Percentiles rank a stretch among this genome's conserved stretches.
phyloP scores from a whole-genome alignment of 116 monocot genomes.

The Cymodocea nodosa region DNA sequence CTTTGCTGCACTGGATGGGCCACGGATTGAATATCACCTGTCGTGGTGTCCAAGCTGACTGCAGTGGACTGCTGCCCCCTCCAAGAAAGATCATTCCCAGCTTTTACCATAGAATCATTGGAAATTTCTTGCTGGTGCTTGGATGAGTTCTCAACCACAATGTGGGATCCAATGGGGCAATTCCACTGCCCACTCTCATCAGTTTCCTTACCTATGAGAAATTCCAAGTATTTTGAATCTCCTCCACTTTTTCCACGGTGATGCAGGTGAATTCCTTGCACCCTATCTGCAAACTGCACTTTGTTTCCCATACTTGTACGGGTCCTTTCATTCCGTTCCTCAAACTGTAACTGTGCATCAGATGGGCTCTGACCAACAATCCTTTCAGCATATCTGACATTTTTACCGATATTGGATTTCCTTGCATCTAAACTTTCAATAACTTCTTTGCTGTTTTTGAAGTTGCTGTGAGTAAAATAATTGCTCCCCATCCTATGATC shows the following conservation, averaged over 20 bases:
- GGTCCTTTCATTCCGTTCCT: constrained; percentile 2
- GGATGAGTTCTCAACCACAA: too few species aligned
- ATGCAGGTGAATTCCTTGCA: constrained; percentile 6
- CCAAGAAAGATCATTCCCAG: too few species aligned
- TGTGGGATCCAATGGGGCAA: too few species aligned
- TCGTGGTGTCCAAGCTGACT: too few species aligned
- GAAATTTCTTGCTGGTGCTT: too few species aligned
- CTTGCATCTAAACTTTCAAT: constrained; percentile 16
- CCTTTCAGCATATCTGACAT: constrained; percentile 13
- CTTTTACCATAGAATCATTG: too few species aligned
- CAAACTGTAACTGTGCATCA: background rate
- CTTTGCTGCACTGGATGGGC: too few species aligned
- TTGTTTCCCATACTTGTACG: constrained; percentile 9
- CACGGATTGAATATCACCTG: too few species aligned
- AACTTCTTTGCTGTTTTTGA: background rate
- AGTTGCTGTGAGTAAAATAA: constrained; percentile 2
- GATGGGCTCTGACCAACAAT: background rate
- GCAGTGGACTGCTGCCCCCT: too few species aligned
- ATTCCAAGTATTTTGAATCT: background rate
- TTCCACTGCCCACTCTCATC: background rate
- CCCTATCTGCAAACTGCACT: constrained; percentile 4
- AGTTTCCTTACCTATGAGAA: background rate
- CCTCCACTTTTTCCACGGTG: background rate
- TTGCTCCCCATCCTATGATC: constrained; percentile 47
- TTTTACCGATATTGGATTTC: constrained; percentile 10